Evolutionary conservation across 2,329 filamentous ascomycete species (phyloP), one percentile per base, ranked within the genome.

Genomic region (Hymenoscyphus fraxineus): DNA sequence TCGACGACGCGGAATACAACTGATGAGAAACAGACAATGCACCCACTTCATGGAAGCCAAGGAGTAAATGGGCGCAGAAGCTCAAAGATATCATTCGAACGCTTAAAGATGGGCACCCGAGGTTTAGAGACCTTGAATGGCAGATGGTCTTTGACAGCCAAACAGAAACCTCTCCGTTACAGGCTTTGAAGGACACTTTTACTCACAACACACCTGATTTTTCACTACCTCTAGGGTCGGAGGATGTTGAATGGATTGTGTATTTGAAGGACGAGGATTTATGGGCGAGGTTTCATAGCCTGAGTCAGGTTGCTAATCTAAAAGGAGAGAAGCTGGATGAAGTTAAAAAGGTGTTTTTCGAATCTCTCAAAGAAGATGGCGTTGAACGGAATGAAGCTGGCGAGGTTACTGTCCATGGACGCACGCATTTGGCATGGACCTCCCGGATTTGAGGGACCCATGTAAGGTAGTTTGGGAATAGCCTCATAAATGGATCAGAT

Each of bases 71-170:
- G 87, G 88, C 90, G 70, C 76, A 82, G 59, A 79, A 79, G 54
- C 76, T 91, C 58, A 87, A 88, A 68, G 81, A 87, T 58, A 81
- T 88, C 61, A 81, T 88, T 64, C 80, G 79, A 69, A 78, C 83
- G 1, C 74, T 80, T 31, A 78, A 83, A 38, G 88, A 90, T 75
- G 81, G 82, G 1, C 79, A 85, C 60, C 82, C 85, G 32, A 84
- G 89, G 15, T 92, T 91, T 77, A 83, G 89, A 60, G 81, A 92
- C 73, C 70, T 80, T 68, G 75, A 82, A 71, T 92, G 89, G 90
- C 82, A 82, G 67, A 73, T 83, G 15, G 82, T 88, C 1, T 91
- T 92, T 69, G 83, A 86, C 41, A 77, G 82, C 12, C 85, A 90
- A 71, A 75, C 83, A 6, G 78, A 82, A 61, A 78, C 75, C 40